phyloP scores from a whole-genome alignment of 345 rosid species.

The Melaleuca quinquenervia region DNA sequence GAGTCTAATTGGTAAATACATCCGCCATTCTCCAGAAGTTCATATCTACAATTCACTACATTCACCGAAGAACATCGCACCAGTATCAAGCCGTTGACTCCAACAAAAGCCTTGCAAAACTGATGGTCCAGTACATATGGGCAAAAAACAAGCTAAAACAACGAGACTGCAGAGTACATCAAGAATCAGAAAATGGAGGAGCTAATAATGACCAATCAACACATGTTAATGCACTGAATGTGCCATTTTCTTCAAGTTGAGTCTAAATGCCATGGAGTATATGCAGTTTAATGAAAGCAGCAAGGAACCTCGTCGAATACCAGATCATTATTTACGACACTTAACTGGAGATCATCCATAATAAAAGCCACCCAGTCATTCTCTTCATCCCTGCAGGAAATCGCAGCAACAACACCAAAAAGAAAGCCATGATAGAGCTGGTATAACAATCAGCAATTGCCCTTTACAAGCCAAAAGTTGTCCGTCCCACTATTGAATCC shows the following conservation, averaged over 20 bases:
- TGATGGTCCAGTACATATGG: not conserved
- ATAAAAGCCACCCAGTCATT: not conserved
- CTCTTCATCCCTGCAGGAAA: not conserved
- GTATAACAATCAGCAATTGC: not conserved
- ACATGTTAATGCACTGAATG: not conserved
- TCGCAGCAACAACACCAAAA: not conserved
- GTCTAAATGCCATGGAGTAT: not conserved
- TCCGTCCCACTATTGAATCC: not conserved
- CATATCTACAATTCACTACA: not conserved
- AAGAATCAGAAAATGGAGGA: not conserved
- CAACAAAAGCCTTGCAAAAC: not conserved
- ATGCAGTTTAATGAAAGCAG: not conserved
- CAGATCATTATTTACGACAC: not conserved
- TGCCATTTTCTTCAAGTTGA: not conserved
- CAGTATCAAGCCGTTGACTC: not conserved
- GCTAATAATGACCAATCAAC: not conserved
- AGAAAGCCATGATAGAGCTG: not conserved
- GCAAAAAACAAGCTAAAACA: not conserved
- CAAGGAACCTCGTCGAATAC: not conserved
- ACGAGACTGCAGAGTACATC: not conserved
- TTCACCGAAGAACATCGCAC: not conserved
- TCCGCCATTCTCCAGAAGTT: not conserved
- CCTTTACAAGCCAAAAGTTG: not conserved
- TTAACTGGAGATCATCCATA: not conserved
- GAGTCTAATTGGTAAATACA: conserved; percentile 5